A percentile compares a stretch with the other conserved stretches of the same genome.
These are phyloP conservation scores for Phaeosphaeriaceae sp. DNA, from an alignment of 2,329 filamentous ascomycete genomes.

Conservation along the genomic window DNA sequence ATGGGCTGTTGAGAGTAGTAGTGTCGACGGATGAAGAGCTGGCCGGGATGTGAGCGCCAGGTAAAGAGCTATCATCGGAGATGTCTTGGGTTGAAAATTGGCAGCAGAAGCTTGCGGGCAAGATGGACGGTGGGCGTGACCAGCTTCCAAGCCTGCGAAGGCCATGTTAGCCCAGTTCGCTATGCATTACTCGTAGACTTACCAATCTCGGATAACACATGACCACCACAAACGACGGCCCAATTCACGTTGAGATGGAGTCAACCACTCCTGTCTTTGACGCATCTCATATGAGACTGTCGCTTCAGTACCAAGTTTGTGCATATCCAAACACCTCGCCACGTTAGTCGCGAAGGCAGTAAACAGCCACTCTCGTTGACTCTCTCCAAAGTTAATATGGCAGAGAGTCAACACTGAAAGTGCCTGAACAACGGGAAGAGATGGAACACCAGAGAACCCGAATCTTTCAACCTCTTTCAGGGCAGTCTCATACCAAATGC, in stretches of 20 bases:
- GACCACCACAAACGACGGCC: constrained; percentile 17
- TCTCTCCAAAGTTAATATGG: constrained; percentile 18
- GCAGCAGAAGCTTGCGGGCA: constrained; percentile 16
- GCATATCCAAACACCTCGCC: constrained; percentile 17
- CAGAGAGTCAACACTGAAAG: constrained; percentile 13
- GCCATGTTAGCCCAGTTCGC: background rate
- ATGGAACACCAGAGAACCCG: constrained; percentile 3
- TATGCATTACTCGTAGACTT: background rate
- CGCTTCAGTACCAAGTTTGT: constrained; percentile 15
- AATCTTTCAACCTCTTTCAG: constrained; percentile 13
- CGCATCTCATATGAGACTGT: constrained; percentile 9
- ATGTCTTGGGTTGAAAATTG: constrained; percentile 10
- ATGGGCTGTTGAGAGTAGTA: constrained; percentile 4
- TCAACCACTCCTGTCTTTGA: constrained; percentile 14
- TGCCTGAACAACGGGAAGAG: constrained; percentile 6
- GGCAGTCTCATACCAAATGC: constrained; percentile 18
- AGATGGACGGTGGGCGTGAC: constrained; percentile 15
- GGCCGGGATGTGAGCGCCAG: background rate
- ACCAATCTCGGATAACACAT: constrained; percentile 19
- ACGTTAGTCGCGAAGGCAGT: constrained; percentile 13
- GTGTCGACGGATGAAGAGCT: constrained; percentile 5
- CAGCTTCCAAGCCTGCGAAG: constrained; percentile 14
- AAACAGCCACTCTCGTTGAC: constrained; percentile 18
- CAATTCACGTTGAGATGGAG: constrained; percentile 7
- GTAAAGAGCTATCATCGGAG: constrained; percentile 5